These are phyloP conservation scores for Diaporthe aspalathi DNA, from an alignment of 2,329 filamentous ascomycete genomes.

Conservation along the genomic window DNA sequence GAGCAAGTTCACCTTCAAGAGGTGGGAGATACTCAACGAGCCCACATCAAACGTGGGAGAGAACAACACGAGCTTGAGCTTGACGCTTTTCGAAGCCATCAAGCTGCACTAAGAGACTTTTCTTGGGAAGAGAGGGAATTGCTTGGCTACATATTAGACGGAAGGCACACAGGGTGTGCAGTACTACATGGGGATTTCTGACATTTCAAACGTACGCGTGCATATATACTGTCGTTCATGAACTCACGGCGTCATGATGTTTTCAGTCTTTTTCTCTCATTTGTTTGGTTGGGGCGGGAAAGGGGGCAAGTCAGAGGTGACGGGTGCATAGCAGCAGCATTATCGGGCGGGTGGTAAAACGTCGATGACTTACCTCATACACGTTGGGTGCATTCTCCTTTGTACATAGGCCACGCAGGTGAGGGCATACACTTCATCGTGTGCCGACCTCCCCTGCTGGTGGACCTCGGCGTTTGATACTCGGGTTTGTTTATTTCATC, in stretches of 20 bases:
- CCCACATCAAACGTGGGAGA: constrained; percentile 63
- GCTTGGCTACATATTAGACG: neutral
- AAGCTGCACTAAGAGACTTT: constrained; percentile 43
- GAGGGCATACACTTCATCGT: neutral
- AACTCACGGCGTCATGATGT: constrained; percentile 24
- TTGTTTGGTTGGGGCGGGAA: constrained; percentile 5
- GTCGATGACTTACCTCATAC: constrained; percentile 1
- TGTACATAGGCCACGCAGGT: constrained; percentile 21
- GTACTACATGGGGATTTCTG: neutral
- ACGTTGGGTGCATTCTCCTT: constrained; percentile 7
- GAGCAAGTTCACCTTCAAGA: constrained; percentile 54
- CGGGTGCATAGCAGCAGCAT: constrained; percentile 30
- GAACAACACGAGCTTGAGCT: constrained; percentile 69
- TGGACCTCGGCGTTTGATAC: constrained; percentile 10
- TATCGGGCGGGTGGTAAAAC: constrained; percentile 8
- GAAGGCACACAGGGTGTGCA: neutral
- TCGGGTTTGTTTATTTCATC: neutral
- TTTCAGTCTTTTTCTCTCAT: neutral
- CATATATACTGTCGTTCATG: constrained; percentile 27
- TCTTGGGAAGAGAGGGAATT: neutral
- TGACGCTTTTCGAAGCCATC: constrained; percentile 67
- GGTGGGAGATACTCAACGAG: constrained; percentile 70
- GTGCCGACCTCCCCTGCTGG: neutral
- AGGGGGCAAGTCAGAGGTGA: constrained; percentile 5
- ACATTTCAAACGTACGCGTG: neutral